Evolutionary conservation across 306 rosid species (phyloP).

Genomic region (Spatholobus suberectus): DNA sequence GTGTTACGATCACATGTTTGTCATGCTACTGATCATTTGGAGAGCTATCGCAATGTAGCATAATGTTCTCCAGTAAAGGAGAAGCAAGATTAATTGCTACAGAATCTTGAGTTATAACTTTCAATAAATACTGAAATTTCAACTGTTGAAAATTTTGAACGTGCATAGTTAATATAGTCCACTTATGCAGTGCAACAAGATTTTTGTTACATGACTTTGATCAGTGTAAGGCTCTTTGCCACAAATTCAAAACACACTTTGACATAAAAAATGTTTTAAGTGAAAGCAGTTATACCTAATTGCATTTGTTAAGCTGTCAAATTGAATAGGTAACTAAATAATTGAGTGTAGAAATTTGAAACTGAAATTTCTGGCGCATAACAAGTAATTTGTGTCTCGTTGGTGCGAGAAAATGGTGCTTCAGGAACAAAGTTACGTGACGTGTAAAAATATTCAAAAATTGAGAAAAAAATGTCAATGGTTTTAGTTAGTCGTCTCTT

Average conservation of each 20-base stretch:
- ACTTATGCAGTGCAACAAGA: not conserved
- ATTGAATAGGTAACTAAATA: not conserved
- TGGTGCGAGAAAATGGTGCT: constrained; percentile 17
- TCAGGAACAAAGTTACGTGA: not conserved
- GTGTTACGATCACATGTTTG: not conserved
- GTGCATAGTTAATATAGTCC: not conserved
- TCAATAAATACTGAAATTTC: not conserved
- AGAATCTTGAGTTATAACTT: not conserved
- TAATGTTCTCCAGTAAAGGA: not conserved
- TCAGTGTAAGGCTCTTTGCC: not conserved
- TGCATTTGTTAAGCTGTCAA: not conserved
- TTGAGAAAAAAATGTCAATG: not conserved
- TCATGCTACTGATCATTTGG: not conserved
- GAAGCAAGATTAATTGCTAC: not conserved
- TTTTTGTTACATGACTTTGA: not conserved
- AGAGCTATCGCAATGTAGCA: constrained; percentile 16
- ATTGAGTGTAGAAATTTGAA: not conserved
- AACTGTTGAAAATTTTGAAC: not conserved
- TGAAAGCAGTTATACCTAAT: constrained; percentile 33
- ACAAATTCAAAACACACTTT: constrained; percentile 3
- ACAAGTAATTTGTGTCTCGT: not conserved
- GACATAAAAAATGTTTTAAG: not conserved
- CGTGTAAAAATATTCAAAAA: not conserved
- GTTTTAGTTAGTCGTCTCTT: not conserved
- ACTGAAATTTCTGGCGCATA: not conserved